Evolutionary conservation across 2,329 filamentous ascomycete genomes (phyloP), one percentile per base, ranked within the genome.

Genomic region (Berkeleyomyces rouxiae): DNA sequence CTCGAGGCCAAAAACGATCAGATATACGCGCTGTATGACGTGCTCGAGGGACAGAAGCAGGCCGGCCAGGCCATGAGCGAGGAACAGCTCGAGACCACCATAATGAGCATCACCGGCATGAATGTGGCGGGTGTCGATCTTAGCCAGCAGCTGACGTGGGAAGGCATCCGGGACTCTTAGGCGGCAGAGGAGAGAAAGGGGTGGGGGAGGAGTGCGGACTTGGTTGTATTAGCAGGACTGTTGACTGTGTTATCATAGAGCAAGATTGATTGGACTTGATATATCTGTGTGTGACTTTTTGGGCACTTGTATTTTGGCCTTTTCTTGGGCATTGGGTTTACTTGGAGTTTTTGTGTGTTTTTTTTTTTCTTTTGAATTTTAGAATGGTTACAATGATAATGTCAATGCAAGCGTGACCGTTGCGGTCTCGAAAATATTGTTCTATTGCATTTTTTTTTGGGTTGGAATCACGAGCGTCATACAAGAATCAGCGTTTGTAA

Each of bases 1-100:
- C 81, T 90, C 33, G 86, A 90, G 68, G 78, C 80, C 69, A 90
- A 91, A 73, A 83, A 84, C 36, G 85, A 88, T 65, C 87, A 91
- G 71, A 84, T 95, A 49, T 95, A 95, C 73, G 81, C 82, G 49
- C 77, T 95, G 11, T 88, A 91, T 68, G 90, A 95, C 71, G 88
- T 93, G 0, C 77, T 93, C 0, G 88, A 92, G 72, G 88, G 86
- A 4, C 87, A 91, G 71, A 88, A 87, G 74, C 77, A 77, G 42
- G 78, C 79, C 2, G 83, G 83, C 0, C 80, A 82, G 68, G 77
- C 79, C 66, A 84, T 87, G 78, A 80, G 76, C 0, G 78, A 82
- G 67, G 79, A 82, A 23, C 79, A 84, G 68, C 75, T 85, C 51
- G 84, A 87, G 68, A 76, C 84, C 68, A 88, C 85, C 0, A 77